Percentiles rank a stretch among this genome's conserved stretches.
phyloP scores from a whole-genome alignment of 2,329 filamentous ascomycete genomes.

The Colletotrichum melonis region DNA sequence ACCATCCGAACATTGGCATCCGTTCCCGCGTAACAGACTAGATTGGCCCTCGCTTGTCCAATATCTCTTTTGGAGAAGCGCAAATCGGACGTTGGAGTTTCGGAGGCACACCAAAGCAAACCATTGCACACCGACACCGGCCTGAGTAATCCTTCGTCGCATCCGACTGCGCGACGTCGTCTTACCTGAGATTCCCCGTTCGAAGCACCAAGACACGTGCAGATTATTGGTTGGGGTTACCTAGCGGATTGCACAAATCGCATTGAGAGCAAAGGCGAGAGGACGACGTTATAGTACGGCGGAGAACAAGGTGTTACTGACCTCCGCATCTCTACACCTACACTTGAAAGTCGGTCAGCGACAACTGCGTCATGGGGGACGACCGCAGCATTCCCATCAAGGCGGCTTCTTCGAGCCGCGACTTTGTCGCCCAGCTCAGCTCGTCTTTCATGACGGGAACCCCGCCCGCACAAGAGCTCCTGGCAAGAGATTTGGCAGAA shows the following conservation, averaged over 20 bases:
- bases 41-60: background rate
- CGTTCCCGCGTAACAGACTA: background rate
- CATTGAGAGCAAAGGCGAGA: background rate
- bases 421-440: conserved; percentile 47
- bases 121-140: conserved; percentile 27
- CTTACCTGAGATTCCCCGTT: conserved; percentile 7
- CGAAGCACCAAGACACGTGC: background rate
- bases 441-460: conserved; percentile 69
- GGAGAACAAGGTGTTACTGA: background rate
- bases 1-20: background rate
- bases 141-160: background rate
- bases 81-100: background rate
- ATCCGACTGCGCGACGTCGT: background rate
- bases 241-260: background rate
- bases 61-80: background rate
- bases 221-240: background rate
- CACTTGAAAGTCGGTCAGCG: background rate
- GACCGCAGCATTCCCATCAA: conserved; percentile 32
- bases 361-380: conserved; percentile 28
- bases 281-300: background rate
- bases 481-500: conserved; percentile 75
- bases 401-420: conserved; percentile 34
- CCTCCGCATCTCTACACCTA: background rate
- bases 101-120: background rate
- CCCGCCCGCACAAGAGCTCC: conserved; percentile 73